These are phyloP conservation scores for Aquilaria malaccensis DNA, from an alignment of 345 rosid species.

Conservation along the genomic window DNA sequence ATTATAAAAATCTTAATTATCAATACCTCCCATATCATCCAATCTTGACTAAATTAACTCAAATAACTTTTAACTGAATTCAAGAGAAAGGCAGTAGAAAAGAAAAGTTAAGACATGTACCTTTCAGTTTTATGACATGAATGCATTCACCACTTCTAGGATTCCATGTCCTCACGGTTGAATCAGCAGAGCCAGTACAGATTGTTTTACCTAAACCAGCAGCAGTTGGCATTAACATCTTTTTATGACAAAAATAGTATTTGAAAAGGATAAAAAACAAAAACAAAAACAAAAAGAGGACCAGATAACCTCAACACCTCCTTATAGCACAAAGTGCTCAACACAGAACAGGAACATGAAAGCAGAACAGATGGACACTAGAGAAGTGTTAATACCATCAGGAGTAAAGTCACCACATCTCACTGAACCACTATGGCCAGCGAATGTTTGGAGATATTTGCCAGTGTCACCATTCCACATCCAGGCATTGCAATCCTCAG, in stretches of 20 bases:
- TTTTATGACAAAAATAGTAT: no score
- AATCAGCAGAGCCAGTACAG: constrained; percentile 93
- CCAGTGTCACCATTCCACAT: constrained; percentile 97
- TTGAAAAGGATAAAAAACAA: neutral
- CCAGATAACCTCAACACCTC: neutral
- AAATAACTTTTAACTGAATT: no score
- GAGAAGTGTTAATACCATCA: constrained; percentile 50
- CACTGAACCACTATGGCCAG: constrained; percentile 67
- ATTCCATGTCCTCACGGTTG: constrained; percentile 82
- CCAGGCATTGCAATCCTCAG: constrained; percentile 73
- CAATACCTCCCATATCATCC: no score
- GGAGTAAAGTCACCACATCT: constrained; percentile 96
- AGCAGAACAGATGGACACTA: neutral
- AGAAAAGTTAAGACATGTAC: no score
- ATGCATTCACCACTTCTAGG: constrained; percentile 70
- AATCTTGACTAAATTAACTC: no score
- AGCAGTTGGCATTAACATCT: neutral
- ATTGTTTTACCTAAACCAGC: constrained; percentile 62
- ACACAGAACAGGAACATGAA: neutral
- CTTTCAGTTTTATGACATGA: constrained; percentile 42
- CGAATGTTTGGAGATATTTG: constrained; percentile 58
- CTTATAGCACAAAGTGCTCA: neutral
- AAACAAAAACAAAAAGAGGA: neutral
- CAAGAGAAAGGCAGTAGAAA: no score
- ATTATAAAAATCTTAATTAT: no score